Base-by-base conservation (phyloP, 1,284 basidiomycete species). In the Ganoderma lingzhi region DNA sequence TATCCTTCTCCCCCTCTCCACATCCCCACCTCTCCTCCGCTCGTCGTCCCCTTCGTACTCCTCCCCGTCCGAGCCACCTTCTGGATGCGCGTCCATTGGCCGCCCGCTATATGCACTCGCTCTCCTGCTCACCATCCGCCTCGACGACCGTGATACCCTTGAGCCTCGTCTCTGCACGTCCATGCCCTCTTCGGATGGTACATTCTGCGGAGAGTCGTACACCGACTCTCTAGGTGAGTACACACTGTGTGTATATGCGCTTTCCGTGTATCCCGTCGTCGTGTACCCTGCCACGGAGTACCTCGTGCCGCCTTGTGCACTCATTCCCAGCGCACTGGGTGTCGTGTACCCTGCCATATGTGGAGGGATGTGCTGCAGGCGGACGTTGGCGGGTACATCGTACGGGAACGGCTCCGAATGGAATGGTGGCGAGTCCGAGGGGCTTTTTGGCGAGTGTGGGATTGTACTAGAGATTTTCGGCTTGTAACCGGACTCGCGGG, bases 401-500 rank as follows among this genome's bases (percentile, higher is more conserved):
- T 39, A 28, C 4, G 71, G 14, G 65, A 72, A 71, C 12, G 71
- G 70, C 10, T 48, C 63, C 9, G 70, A 65, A 14, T 58, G 67
- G 19, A 73, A 65, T 2, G 76, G 71, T 1, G 77, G 75, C 0
- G 75, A 70, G 17, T 70, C 44, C 1, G 71, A 64, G 10, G 71
- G 53, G 62, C 71, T 75, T 67, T 79, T 79, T 9, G 78, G 78
- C 35, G 78, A 79, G 42, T 72, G 66, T 2, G 75, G 68, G 30
- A 63, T 42, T 2, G 51, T 28, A n/a, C 78, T 78, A 5, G 76
- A 70, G 9, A 73, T 63, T 48, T 79, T 79, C 5, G 77, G 71
- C 78, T 83, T 80, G 73, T 91, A 90, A 2, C 89, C 90, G 2
- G 85, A 82, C 78, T 93, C 91, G 45, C 82, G 82, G 9, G 85